These are phyloP conservation scores for Curvularia sp. DNA, from an alignment of 2,329 filamentous ascomycete genomes.

Conservation along the genomic window DNA sequence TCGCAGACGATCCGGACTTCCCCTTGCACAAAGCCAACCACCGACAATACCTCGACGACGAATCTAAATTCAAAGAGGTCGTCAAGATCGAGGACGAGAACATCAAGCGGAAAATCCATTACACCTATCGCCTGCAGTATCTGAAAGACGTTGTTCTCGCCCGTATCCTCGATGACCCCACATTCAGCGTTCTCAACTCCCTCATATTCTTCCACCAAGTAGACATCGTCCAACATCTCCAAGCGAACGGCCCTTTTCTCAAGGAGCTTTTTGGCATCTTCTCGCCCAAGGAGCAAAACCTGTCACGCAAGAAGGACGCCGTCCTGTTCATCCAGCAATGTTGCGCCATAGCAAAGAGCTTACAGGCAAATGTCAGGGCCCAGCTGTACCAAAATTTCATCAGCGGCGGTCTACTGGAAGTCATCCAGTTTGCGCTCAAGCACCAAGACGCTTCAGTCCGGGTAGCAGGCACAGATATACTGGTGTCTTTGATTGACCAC, in stretches of 20 bases:
- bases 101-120: conserved; percentile 90
- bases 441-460: conserved; percentile 84
- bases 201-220: conserved; percentile 99
- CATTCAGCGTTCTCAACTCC: conserved; percentile 95
- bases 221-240: conserved; percentile 95
- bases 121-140: conserved; percentile 94
- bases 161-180: conserved; percentile 94
- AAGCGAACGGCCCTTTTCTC: conserved; percentile 78
- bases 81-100: conserved; percentile 85
- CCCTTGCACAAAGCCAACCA: conserved; percentile 98
- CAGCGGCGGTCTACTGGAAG: conserved; percentile 81
- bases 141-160: conserved; percentile 98
- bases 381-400: conserved; percentile 91
- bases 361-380: conserved; percentile 82
- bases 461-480: conserved; percentile 90
- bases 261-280: conserved; percentile 90
- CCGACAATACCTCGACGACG: conserved; percentile 86
- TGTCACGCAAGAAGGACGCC: conserved; percentile 85
- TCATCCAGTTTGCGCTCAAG: conserved; percentile 90
- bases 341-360: conserved; percentile 90
- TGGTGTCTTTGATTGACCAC: conserved; percentile 94
- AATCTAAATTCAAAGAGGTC: conserved; percentile 93
- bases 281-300: conserved; percentile 66
- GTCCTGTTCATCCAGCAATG: conserved; percentile 98
- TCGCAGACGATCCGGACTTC: conserved; percentile 87